Evolutionary conservation across 148 eudicot genomes (phyloP).

Genomic region (Camellia japonica): DNA sequence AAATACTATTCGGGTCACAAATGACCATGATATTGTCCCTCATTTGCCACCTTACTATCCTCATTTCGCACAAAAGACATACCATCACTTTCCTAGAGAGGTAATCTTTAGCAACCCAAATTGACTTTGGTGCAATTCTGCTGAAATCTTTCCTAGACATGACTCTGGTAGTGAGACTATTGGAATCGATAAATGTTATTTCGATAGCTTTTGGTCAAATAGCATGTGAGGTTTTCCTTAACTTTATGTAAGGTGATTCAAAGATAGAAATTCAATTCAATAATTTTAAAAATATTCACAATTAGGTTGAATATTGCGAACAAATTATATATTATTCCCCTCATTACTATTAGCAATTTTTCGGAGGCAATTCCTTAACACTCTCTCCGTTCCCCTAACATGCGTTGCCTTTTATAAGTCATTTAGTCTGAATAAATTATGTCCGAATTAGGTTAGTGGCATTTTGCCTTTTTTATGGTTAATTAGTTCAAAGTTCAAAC

Average conservation of each 20-base stretch:
- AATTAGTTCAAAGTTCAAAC: not conserved
- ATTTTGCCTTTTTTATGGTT: not conserved
- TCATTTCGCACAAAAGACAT: conserved; percentile 70
- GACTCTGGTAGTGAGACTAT: not conserved
- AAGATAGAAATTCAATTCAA: not conserved
- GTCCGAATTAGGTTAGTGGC: not conserved
- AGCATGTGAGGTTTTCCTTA: not conserved
- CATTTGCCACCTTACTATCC: conserved; percentile 89
- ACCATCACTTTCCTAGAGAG: conserved; percentile 97
- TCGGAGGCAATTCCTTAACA: not conserved
- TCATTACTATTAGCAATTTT: not conserved
- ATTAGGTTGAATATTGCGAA: not conserved
- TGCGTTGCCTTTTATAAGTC: not conserved
- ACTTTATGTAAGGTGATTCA: conserved; percentile 1
- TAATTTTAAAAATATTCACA: not conserved
- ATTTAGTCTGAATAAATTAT: not conserved
- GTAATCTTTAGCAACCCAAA: conserved; percentile 30
- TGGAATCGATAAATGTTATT: not conserved
- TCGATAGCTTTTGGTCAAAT: not conserved
- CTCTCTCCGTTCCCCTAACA: not conserved
- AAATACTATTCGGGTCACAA: conserved; percentile 72
- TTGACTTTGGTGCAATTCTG: not conserved
- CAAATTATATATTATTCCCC: not conserved
- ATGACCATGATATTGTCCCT: conserved; percentile 89
- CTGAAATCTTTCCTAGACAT: not conserved